A percentile compares a stretch with the other conserved stretches of the same genome.
These are phyloP conservation scores for Starmerella apis DNA, from an alignment of 805 yeast species.

Conservation along the genomic window DNA sequence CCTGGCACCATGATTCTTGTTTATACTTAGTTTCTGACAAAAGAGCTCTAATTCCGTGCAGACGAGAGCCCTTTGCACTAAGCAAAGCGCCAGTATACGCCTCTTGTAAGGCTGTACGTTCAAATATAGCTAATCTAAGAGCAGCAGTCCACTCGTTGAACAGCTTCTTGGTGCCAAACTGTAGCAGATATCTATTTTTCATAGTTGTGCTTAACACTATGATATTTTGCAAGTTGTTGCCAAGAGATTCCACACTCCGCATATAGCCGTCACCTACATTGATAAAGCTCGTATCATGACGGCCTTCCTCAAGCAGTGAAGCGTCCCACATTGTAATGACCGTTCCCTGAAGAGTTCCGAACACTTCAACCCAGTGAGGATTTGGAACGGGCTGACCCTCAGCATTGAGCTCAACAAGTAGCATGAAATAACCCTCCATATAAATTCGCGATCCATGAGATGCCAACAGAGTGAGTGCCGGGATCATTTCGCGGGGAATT, in stretches of 20 bases:
- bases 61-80: slow-evolving; percentile 78
- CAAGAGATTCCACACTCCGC: slow-evolving; percentile 54
- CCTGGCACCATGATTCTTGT: slow-evolving; percentile 91
- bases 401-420: slow-evolving; percentile 39
- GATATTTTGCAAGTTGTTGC: slow-evolving; percentile 62
- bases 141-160: slow-evolving; percentile 74
- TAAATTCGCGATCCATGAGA: slow-evolving; percentile 63
- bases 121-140: slow-evolving; percentile 67
- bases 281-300: slow-evolving; percentile 70
- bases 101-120: slow-evolving; percentile 74
- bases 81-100: slow-evolving; percentile 93
- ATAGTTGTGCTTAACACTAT: slow-evolving; percentile 86
- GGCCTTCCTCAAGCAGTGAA: slow-evolving; percentile 42
- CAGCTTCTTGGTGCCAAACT: slow-evolving; percentile 55
- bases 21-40: slow-evolving; percentile 74
- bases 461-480: slow-evolving; percentile 57
- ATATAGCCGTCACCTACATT: slow-evolving; percentile 85
- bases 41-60: slow-evolving; percentile 77
- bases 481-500: slow-evolving; percentile 56
- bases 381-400: slow-evolving; percentile 76
- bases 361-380: slow-evolving; percentile 84
- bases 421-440: slow-evolving; percentile 42
- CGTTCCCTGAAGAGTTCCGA: slow-evolving; percentile 81
- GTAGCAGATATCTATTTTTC: slow-evolving; percentile 77
- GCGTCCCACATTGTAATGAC: slow-evolving; percentile 86